These are phyloP conservation scores for Rutstroemia sp. DNA, from an alignment of 2,329 filamentous ascomycete species.

Conservation along the genomic window DNA sequence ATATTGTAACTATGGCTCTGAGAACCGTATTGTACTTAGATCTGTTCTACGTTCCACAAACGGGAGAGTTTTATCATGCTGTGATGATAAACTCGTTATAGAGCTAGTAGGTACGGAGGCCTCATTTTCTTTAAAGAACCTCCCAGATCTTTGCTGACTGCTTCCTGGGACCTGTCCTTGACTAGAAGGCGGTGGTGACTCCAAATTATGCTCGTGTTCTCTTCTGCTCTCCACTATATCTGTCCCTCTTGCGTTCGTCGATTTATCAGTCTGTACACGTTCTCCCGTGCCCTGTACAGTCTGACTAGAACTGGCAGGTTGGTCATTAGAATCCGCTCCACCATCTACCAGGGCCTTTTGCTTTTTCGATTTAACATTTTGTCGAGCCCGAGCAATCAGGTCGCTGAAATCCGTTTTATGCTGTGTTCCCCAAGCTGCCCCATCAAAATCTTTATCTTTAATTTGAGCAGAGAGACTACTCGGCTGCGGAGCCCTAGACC, in stretches of 20 bases:
- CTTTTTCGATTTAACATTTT: constrained; percentile 29
- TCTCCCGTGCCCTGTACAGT: too few species aligned
- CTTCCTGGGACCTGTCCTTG: background rate
- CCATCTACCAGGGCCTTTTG: background rate
- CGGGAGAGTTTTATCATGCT: background rate
- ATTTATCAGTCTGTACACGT: background rate
- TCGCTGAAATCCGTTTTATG: constrained; percentile 72
- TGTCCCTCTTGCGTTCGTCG: background rate
- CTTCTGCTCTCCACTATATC: background rate
- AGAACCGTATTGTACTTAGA: background rate
- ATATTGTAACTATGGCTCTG: background rate
- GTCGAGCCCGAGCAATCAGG: constrained; percentile 69
- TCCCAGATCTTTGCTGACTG: background rate
- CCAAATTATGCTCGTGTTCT: background rate
- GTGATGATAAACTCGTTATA: background rate
- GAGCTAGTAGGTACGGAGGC: background rate
- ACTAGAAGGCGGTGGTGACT: background rate
- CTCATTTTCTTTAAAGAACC: background rate
- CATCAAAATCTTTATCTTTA: constrained; percentile 85
- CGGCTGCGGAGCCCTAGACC: constrained; percentile 41
- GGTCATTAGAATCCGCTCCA: background rate
- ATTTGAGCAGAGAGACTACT: constrained; percentile 44
- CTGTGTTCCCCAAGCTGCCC: constrained; percentile 62
- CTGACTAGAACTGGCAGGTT: too few species aligned
- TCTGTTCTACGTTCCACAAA: background rate